phyloP scores from a whole-genome alignment of 2,329 filamentous ascomycete genomes.

The Aureobasidium melanogenum region DNA sequence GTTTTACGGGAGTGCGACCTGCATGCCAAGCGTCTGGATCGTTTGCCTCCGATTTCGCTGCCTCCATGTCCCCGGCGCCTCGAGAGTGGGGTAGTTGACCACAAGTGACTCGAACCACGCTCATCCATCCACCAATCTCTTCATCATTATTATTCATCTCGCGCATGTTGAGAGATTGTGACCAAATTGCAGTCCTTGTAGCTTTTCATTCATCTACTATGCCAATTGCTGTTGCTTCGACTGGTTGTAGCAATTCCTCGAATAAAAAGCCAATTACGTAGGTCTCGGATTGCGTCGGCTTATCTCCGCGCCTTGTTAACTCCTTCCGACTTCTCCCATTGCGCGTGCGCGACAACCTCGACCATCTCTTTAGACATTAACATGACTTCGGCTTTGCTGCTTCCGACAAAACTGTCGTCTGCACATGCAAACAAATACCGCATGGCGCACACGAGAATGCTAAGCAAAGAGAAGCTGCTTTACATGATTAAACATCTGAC shows the following conservation, averaged over 20 bases:
- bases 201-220: neutral
- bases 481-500: neutral
- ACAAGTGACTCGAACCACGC: neutral
- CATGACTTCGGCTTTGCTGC: neutral
- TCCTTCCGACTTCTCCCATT: neutral
- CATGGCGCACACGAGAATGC: neutral
- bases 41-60: neutral
- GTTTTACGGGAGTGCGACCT: neutral
- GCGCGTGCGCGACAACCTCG: neutral
- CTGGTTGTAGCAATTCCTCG: neutral
- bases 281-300: neutral
- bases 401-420: too few species aligned
- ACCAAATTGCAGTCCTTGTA: too few species aligned
- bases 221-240: neutral
- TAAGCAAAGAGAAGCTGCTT: neutral
- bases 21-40: conserved; percentile 7
- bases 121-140: neutral
- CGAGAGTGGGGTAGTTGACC: neutral
- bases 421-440: neutral
- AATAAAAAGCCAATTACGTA: neutral
- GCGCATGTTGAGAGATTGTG: neutral
- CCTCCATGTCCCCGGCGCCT: neutral
- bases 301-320: neutral
- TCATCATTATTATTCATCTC: neutral
- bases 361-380: neutral